Evolutionary conservation across 2,329 filamentous ascomycete species (phyloP).

Genomic region (Aspergillus costaricaensis): DNA sequence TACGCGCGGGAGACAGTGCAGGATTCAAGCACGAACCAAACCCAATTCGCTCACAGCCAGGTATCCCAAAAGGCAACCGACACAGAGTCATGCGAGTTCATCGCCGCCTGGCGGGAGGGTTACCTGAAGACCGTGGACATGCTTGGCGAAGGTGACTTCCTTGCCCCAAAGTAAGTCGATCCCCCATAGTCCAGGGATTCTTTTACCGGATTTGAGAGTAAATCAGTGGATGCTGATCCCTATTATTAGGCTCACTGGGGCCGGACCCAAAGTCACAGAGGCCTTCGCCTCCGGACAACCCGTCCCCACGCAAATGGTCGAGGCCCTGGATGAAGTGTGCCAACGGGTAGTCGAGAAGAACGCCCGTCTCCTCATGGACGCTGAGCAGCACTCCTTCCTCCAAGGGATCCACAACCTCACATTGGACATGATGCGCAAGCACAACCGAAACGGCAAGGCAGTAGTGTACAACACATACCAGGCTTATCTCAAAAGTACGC

Average conservation of each 20-base stretch:
- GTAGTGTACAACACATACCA: slow-evolving; percentile 81
- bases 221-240: background rate
- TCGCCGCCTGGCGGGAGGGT: slow-evolving; percentile 68
- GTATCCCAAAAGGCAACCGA: background rate
- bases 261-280: background rate
- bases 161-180: slow-evolving; percentile 59
- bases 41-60: slow-evolving; percentile 28
- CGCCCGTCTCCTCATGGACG: slow-evolving; percentile 78
- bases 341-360: slow-evolving; percentile 55
- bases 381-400: slow-evolving; percentile 79
- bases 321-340: slow-evolving; percentile 74
- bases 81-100: slow-evolving; percentile 25
- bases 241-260: slow-evolving; percentile 46
- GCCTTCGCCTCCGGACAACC: slow-evolving; percentile 56
- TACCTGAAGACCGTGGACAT: slow-evolving; percentile 69
- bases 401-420: slow-evolving; percentile 80
- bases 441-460: slow-evolving; percentile 67
- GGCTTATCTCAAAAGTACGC: slow-evolving; percentile 69
- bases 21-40: slow-evolving; percentile 59
- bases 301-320: slow-evolving; percentile 67
- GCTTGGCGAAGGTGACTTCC: slow-evolving; percentile 57
- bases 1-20: slow-evolving; percentile 82
- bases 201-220: too few relatives aligned
- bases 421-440: slow-evolving; percentile 71
- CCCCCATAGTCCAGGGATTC: background rate